Evolutionary conservation across 2,329 filamentous ascomycete genomes (phyloP), one percentile per base, ranked within the genome.

Genomic region (Alternaria panax): DNA sequence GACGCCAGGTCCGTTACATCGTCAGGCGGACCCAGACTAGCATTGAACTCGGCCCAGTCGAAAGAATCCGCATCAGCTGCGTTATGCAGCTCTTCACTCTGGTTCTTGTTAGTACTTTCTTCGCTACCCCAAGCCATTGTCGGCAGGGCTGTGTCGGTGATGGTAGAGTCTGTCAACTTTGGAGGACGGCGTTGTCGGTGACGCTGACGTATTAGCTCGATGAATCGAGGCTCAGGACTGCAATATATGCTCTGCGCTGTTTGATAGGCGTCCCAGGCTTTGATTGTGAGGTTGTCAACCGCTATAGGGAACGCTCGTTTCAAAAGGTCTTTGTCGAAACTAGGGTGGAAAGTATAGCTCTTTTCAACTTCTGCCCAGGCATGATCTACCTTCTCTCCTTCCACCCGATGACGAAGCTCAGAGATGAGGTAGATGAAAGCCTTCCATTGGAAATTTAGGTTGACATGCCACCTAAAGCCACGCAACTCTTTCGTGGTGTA

Each of bases 391-490:
- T 73, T 55, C 42, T 64, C 14, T 42, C 69, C 55, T 43, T 63
- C n/a, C 3, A 70, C 73, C 12, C 70, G 71, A 18, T 67, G 62
- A 1, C 73, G 67, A 14, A 78, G 63, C 36, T 75, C 67, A 1
- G 64, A 67, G 32, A 86, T 70, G 45, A 86, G 75, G 65, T 83
- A 81, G n/a, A 85, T 80, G 43, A 84, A 78, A 9, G 82, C 79
- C 53, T 85, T 83, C 83, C 83, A 86, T 20, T 80, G 79, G 67
- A 84, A 86, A 38, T 83, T 78, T 27, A 78, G 72, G 25, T 82
- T 76, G 51, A 80, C 73, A 64, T 83, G 80, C 81, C 82, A 84
- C 25, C 74, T 65, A 58, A 79, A 84, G n/a, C 75, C 73, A 34
- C 77, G 74, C 52, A 81, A 71, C 22, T 73, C 72, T 27, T 74